A percentile compares a stretch with the other conserved stretches of the same genome.
Conservation (phyloP, 352 stramenopile genomes). For the Phytophthora cactorum region DNA sequence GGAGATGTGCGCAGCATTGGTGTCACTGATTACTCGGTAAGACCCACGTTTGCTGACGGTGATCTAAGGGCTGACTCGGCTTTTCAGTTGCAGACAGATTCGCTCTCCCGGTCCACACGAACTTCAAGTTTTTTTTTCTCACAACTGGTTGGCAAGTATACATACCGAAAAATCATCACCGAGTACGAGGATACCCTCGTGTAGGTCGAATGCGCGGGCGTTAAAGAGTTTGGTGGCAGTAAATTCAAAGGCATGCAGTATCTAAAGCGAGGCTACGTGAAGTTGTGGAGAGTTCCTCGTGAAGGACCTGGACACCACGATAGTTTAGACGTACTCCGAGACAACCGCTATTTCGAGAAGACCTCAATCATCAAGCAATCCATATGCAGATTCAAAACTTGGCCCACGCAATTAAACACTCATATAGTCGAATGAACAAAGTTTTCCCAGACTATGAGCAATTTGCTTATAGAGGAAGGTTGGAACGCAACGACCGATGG, state of each 20-base stretch:
- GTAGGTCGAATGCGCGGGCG: slow-evolving; percentile 36
- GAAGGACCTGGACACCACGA: background rate
- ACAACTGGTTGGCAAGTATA: slow-evolving; percentile 1
- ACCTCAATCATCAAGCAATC: background rate
- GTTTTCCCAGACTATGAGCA: slow-evolving; percentile 3
- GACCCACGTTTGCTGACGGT: background rate
- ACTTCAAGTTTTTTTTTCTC: slow-evolving; percentile 1
- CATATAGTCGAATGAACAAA: background rate
- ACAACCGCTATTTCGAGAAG: slow-evolving; percentile 6
- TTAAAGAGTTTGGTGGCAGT: background rate
- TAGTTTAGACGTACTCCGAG: background rate
- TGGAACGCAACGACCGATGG: background rate
- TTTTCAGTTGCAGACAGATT: slow-evolving; percentile 1
- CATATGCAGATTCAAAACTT: background rate
- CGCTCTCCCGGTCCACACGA: background rate
- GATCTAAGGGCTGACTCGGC: background rate
- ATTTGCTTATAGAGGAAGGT: slow-evolving; percentile 6
- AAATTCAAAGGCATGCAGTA: slow-evolving; percentile 1
- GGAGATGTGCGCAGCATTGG: background rate
- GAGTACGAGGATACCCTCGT: slow-evolving; percentile 38
- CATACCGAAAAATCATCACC: slow-evolving; percentile 44
- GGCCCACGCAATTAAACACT: background rate
- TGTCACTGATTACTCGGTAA: slow-evolving; percentile 5
- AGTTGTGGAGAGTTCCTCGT: background rate
- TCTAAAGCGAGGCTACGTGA: background rate